phyloP scores from a whole-genome alignment of 2,329 filamentous ascomycete species.

The Ophiostoma triangulosporum region DNA sequence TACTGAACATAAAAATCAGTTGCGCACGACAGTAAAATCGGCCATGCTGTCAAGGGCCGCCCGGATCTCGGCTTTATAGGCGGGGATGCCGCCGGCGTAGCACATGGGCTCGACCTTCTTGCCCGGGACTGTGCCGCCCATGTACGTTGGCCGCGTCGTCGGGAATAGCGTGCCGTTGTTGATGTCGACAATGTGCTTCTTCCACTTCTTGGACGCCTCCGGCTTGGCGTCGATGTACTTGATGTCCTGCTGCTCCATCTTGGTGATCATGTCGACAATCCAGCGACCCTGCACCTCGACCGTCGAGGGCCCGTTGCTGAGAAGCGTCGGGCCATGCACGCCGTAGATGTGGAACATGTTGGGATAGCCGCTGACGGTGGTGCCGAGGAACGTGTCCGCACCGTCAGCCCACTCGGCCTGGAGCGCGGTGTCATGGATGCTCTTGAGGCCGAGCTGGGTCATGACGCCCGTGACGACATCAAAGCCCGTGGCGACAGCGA shows the following conservation, averaged over 20 bases:
- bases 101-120: conserved; percentile 39
- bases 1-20: too few relatives aligned
- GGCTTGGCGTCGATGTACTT: conserved; percentile 53
- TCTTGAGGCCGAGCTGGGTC: conserved; percentile 31
- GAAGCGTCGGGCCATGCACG: conserved; percentile 40
- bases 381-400: conserved; percentile 31
- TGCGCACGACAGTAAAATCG: conserved; percentile 19
- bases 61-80: conserved; percentile 22
- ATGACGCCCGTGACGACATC: conserved; percentile 24
- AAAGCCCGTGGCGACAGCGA: conserved; percentile 33
- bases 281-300: conserved; percentile 43
- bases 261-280: conserved; percentile 36
- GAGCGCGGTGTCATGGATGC: conserved; percentile 25
- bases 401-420: conserved; percentile 29
- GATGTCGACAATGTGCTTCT: conserved; percentile 70
- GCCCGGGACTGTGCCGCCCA: conserved; percentile 41
- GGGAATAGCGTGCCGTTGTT: conserved; percentile 47
- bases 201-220: conserved; percentile 77
- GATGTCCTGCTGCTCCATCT: conserved; percentile 31
- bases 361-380: conserved; percentile 29
- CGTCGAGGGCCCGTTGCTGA: conserved; percentile 41
- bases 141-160: conserved; percentile 36
- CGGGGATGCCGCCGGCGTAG: conserved; percentile 29
- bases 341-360: conserved; percentile 43
- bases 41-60: conserved; percentile 22